Conservation (phyloP, 768 basidiomycete genomes). For the Russula abietina region DNA sequence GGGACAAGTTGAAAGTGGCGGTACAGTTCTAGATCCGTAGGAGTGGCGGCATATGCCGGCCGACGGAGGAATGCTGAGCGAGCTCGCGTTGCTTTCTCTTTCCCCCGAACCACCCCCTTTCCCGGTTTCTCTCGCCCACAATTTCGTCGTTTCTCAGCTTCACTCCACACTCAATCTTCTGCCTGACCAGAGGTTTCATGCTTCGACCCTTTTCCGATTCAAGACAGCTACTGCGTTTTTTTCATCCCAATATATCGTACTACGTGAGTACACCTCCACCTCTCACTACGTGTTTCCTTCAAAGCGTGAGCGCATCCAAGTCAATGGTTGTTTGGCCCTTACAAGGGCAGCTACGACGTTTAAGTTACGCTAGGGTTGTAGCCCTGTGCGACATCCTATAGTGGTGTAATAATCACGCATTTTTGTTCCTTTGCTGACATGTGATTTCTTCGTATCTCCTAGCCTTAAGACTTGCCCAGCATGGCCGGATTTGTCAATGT, state of each 20-base stretch:
- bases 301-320: constrained; percentile 23
- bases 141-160: constrained; percentile 55
- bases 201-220: constrained; percentile 82
- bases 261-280: constrained; percentile 36
- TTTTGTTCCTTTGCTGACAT: background rate
- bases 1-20: too few relatives aligned
- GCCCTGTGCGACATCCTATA: background rate
- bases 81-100: background rate
- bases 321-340: too few relatives aligned
- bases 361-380: too few relatives aligned
- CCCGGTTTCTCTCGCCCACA: constrained; percentile 39
- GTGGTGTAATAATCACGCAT: constrained; percentile 22
- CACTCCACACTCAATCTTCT: constrained; percentile 46
- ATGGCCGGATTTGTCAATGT: constrained; percentile 55
- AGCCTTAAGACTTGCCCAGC: constrained; percentile 68
- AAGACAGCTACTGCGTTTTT: constrained; percentile 49
- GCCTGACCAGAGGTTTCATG: constrained; percentile 76
- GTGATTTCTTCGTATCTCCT: background rate
- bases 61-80: background rate
- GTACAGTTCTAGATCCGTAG: constrained; percentile 1
- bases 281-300: constrained; percentile 38
- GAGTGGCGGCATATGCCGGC: constrained; percentile 5
- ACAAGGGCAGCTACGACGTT: too few relatives aligned
- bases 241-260: constrained; percentile 28
- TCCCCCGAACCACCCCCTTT: background rate